phyloP scores from a whole-genome alignment of 2,329 filamentous ascomycete species.

The Arthrinium phaeospermum region DNA sequence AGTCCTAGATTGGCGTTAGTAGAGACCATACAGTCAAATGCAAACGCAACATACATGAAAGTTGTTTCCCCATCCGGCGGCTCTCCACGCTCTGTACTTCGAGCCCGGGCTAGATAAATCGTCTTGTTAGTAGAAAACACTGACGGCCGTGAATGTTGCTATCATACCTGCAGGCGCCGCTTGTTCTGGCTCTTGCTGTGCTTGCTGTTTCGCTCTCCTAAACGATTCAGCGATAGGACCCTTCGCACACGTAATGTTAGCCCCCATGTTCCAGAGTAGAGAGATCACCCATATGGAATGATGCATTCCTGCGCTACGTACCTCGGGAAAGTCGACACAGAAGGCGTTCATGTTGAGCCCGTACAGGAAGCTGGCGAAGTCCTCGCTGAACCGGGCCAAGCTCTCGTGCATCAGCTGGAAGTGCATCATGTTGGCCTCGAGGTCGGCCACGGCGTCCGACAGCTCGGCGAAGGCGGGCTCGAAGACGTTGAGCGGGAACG shows the following conservation, averaged over 20 bases:
- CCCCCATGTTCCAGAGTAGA: constrained; percentile 6
- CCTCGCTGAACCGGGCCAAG: constrained; percentile 90
- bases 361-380: constrained; percentile 93
- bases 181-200: constrained; percentile 50
- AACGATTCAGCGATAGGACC: constrained; percentile 87
- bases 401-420: constrained; percentile 97
- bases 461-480: constrained; percentile 94
- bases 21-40: neutral
- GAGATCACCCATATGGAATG: too few species aligned
- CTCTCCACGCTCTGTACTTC: constrained; percentile 42
- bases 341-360: constrained; percentile 99
- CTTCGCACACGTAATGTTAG: constrained; percentile 49
- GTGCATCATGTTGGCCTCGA: constrained; percentile 97
- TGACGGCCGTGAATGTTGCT: constrained; percentile 12
- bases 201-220: constrained; percentile 58
- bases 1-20: constrained; percentile 61
- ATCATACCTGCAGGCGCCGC: constrained; percentile 25
- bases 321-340: constrained; percentile 96
- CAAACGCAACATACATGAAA: constrained; percentile 66
- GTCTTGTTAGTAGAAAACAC: neutral
- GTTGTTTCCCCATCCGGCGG: constrained; percentile 72
- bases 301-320: constrained; percentile 41
- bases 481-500: constrained; percentile 78
- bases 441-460: constrained; percentile 89
- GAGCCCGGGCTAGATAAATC: constrained; percentile 30